Evolutionary conservation across 371 early-diverging fungal species (phyloP).

Genomic region (Mucor velutinosus): DNA sequence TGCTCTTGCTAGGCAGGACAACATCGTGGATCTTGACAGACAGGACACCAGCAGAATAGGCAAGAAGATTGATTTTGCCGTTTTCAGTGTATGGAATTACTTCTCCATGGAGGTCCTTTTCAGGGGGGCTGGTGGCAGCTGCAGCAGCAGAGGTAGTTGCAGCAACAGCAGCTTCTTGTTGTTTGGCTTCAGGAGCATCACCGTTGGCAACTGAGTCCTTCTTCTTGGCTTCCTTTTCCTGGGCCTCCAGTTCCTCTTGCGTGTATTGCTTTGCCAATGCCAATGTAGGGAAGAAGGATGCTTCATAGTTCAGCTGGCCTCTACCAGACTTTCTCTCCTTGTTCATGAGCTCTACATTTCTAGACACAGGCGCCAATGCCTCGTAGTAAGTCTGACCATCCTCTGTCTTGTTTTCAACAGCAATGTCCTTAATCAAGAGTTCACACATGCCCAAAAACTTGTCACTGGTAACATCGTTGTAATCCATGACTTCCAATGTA

Average conservation of each 20-base stretch:
- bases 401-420: conserved; percentile 19
- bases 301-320: conserved; percentile 64
- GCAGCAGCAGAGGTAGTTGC: not conserved
- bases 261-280: conserved; percentile 50
- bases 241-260: conserved; percentile 15
- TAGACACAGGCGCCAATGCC: conserved; percentile 25
- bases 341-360: conserved; percentile 57
- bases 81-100: conserved; percentile 23
- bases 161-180: not conserved
- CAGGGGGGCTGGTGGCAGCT: conserved; percentile 5
- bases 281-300: conserved; percentile 66
- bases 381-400: conserved; percentile 34
- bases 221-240: not conserved
- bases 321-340: conserved; percentile 55
- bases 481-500: conserved; percentile 74
- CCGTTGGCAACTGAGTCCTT: not conserved
- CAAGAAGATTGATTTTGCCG: conserved; percentile 19
- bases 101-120: conserved; percentile 36
- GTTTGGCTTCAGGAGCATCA: not conserved
- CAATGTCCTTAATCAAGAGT: conserved; percentile 30
- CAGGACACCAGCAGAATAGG: conserved; percentile 33
- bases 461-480: conserved; percentile 60
- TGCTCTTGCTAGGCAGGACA: conserved; percentile 12
- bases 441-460: conserved; percentile 61
- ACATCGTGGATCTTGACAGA: conserved; percentile 33